Base-by-base conservation (phyloP, 371 early-diverging fungal genomes). In the Rhizopus sp. region DNA sequence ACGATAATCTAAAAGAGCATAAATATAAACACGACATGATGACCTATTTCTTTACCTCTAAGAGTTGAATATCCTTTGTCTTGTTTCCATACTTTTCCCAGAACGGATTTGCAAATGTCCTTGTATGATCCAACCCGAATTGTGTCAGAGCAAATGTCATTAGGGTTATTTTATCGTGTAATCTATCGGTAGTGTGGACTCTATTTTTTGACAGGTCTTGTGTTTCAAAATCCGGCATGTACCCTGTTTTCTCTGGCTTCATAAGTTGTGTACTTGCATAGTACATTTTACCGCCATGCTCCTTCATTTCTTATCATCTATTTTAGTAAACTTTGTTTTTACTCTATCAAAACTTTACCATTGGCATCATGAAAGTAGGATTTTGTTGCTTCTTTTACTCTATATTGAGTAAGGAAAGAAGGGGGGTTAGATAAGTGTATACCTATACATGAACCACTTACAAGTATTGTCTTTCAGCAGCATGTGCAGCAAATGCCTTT, bases 41-140 rank as follows among this genome's bases (percentile, higher is more conserved):
- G 5, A n/a, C 32, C 33, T 44, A 16, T 31, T 30, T 33, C 39
- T 41, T 67, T 59, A 78, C 77, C 66, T 82, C 75, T 7, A 82
- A 61, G 3, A 74, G 48, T 42, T 78, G 78, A 29, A 74, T 59
- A 52, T 70, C 59, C 7, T 61, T 53, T 12, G 16, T 55, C 1
- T 53, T 50, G 46, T 40, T 50, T 62, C 51, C 44, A 51, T 79
- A 86, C 46, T 75, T 79, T 6, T 72, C 55, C 38, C 74, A 49
- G 51, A 86, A 86, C 0, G 85, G 87, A 1, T 77, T 64, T 31
- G 79, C 59, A 55, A 77, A 89, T 29, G 79, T 67, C 12, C 80
- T 78, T 7, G 82, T 82, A 66, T 87, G 88, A 37, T 80, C 86
- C 73, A 90, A 91, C 7, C 91, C 93, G 61, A 84, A 88, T 37